Conservation (phyloP, 2,329 filamentous ascomycete species). For the Trichoderma simmonsii region DNA sequence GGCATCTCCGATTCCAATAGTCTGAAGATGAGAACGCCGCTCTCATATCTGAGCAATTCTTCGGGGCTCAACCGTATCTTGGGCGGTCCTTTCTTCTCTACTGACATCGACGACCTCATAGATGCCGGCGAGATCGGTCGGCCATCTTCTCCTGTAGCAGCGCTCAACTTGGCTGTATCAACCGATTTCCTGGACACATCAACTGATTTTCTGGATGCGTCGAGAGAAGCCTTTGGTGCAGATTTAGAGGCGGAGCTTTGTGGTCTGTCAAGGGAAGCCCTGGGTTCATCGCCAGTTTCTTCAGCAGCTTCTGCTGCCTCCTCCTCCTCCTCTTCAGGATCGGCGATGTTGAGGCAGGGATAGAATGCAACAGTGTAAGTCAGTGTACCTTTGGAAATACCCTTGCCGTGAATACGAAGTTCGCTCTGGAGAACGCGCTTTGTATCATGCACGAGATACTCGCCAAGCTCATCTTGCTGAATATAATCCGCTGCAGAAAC, state of each 20-base stretch:
- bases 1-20: conserved; percentile 85
- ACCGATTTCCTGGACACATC: conserved; percentile 7
- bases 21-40: conserved; percentile 90
- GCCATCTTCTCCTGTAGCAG: conserved; percentile 30
- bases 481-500: conserved; percentile 76
- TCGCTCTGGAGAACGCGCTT: conserved; percentile 65
- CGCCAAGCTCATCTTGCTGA: conserved; percentile 70
- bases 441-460: conserved; percentile 74
- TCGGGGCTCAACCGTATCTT: conserved; percentile 77
- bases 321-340: conserved; percentile 81
- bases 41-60: conserved; percentile 82
- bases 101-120: conserved; percentile 39
- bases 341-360: conserved; percentile 79
- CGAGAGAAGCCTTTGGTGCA: conserved; percentile 8
- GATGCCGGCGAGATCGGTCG: conserved; percentile 36
- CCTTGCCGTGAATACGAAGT: conserved; percentile 71
- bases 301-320: conserved; percentile 34
- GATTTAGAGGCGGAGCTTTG: conserved; percentile 15
- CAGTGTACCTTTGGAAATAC: conserved; percentile 73
- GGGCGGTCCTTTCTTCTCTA: conserved; percentile 56
- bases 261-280: conserved; percentile 16
- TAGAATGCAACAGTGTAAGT: conserved; percentile 87
- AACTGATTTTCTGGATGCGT: background rate
- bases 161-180: conserved; percentile 26
- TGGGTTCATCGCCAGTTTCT: conserved; percentile 8